phyloP scores from a whole-genome alignment of 1,284 basidiomycete genomes.

The Phenoliferia sp. region DNA sequence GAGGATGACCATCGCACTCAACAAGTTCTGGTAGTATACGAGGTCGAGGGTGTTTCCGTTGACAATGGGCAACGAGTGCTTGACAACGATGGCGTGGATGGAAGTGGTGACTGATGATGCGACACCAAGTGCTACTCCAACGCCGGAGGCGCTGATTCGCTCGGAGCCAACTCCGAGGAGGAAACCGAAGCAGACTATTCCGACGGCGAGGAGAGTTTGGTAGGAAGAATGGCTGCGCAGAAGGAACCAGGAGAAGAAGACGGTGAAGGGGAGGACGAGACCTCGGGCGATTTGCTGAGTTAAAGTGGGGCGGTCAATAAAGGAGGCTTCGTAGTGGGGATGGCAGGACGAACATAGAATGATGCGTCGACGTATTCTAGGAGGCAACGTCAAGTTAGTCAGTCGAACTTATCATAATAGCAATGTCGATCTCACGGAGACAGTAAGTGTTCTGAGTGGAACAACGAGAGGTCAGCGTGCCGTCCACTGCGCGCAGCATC shows the following conservation, averaged over 20 bases:
- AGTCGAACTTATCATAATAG: neutral
- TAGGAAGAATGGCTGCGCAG: constrained; percentile 48
- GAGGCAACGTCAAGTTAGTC: neutral
- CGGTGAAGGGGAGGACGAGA: constrained; percentile 75
- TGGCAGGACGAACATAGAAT: constrained; percentile 54
- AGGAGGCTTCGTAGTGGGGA: accelerated
- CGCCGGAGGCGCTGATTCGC: constrained; percentile 36
- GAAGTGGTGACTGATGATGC: constrained; percentile 71
- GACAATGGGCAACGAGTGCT: constrained; percentile 67
- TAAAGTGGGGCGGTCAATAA: neutral
- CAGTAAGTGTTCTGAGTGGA: constrained; percentile 65
- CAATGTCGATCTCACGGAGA: constrained; percentile 43
- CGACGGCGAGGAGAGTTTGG: constrained; percentile 59
- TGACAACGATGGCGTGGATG: constrained; percentile 78
- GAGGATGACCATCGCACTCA: constrained; percentile 59
- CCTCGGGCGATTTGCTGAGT: constrained; percentile 65
- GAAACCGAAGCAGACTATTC: constrained; percentile 73
- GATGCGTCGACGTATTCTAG: constrained; percentile 81
- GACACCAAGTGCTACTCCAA: constrained; percentile 70
- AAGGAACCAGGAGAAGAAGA: constrained; percentile 65
- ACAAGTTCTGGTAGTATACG: constrained; percentile 76
- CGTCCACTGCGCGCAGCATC: neutral
- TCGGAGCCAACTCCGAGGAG: constrained; percentile 63
- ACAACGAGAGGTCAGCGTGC: neutral
- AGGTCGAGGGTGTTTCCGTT: constrained; percentile 64